Evolutionary conservation across 78 protist genomes (phyloP).

Genomic region (Carpediemonas membranifera): DNA sequence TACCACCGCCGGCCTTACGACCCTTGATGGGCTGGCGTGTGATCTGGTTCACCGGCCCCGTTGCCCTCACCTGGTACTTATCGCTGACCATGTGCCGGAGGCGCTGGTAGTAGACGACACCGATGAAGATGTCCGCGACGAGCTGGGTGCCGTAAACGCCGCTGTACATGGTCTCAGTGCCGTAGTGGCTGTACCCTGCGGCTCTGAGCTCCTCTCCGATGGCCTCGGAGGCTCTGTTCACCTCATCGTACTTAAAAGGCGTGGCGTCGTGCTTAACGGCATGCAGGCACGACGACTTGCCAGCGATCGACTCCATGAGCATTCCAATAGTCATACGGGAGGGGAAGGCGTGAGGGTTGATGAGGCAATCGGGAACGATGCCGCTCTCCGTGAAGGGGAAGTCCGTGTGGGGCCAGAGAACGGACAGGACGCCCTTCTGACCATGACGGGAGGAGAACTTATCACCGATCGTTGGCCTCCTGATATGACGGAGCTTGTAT

Average conservation of each 20-base stretch:
- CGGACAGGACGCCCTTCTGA: conserved; percentile 73
- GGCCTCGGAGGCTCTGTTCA: conserved; percentile 56
- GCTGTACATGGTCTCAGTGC: conserved; percentile 71
- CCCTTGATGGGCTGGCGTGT: conserved; percentile 95
- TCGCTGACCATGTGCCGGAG: conserved; percentile 96
- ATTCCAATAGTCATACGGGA: conserved; percentile 98
- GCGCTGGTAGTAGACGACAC: conserved; percentile 89
- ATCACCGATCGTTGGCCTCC: conserved; percentile 86
- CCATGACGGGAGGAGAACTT: conserved; percentile 92
- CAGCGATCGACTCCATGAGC: conserved; percentile 88
- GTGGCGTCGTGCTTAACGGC: conserved; percentile 30
- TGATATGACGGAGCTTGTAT: conserved; percentile 24
- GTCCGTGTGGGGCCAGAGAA: conserved; percentile 45
- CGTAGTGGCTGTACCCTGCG: conserved; percentile 82
- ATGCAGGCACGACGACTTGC: conserved; percentile 71
- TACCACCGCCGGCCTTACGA: conserved; percentile 67
- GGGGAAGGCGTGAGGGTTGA: conserved; percentile 98
- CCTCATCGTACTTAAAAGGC: conserved; percentile 9
- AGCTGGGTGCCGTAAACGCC: conserved; percentile 75
- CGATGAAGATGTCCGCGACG: conserved; percentile 79
- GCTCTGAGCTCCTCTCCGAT: conserved; percentile 71
- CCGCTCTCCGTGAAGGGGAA: conserved; percentile 97
- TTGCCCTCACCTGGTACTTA: conserved; percentile 91
- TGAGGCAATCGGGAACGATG: conserved; percentile 83
- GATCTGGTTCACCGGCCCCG: conserved; percentile 66